phyloP scores from a whole-genome alignment of 2,329 filamentous ascomycete species.

The Lecanicillium sp. region DNA sequence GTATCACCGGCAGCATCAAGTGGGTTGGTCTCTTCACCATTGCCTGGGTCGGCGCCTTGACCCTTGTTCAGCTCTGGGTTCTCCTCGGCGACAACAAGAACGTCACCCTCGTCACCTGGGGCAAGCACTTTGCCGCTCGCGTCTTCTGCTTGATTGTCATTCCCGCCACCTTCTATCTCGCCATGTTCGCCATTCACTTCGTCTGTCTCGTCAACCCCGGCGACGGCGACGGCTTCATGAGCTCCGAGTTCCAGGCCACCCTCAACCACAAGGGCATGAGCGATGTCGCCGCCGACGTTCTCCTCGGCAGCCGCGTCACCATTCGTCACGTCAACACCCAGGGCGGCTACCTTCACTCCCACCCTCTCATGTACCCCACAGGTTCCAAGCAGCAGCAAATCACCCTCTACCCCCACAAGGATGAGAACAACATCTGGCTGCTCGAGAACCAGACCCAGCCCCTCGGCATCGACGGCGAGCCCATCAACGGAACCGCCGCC shows the following conservation, averaged over 20 bases:
- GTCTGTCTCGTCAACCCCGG: constrained; percentile 87
- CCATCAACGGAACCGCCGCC: constrained; percentile 72
- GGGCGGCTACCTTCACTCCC: constrained; percentile 94
- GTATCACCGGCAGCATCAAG: constrained; percentile 91
- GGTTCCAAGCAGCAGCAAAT: constrained; percentile 99
- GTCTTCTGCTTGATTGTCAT: constrained; percentile 88
- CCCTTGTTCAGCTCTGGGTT: constrained; percentile 88
- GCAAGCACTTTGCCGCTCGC: constrained; percentile 91
- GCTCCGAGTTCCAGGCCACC: constrained; percentile 96
- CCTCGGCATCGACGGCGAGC: constrained; percentile 64
- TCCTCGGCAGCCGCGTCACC: constrained; percentile 77
- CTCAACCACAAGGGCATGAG: constrained; percentile 96
- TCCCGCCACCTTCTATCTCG: constrained; percentile 84
- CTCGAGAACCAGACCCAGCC: constrained; percentile 96
- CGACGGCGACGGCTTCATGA: constrained; percentile 99
- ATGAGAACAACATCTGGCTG: constrained; percentile 94
- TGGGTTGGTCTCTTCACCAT: constrained; percentile 99
- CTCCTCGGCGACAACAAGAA: constrained; percentile 83
- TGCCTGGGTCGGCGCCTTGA: constrained; percentile 92
- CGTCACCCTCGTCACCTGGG: constrained; percentile 78
- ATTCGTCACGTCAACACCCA: constrained; percentile 96
- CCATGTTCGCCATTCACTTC: constrained; percentile 97
- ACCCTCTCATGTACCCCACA: constrained; percentile 93
- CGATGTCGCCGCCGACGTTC: constrained; percentile 87
- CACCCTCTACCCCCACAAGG: constrained; percentile 97